Base-by-base conservation (phyloP, 192 early-diverging fungal species). In the Obelidium mucronatum region DNA sequence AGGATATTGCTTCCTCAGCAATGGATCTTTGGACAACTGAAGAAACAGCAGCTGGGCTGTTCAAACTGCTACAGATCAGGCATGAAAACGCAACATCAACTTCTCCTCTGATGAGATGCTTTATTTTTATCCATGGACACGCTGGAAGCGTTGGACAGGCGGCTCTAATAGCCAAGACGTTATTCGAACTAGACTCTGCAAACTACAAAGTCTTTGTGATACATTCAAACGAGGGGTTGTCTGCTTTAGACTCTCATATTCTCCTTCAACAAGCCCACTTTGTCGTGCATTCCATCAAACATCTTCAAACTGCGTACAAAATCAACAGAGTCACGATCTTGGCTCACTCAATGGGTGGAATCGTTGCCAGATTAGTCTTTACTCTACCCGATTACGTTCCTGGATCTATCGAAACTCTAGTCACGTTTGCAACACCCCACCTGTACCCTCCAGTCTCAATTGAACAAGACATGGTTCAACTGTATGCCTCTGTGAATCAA, bases 281-380 rank as follows among this genome's bases (percentile, higher is more conserved):
- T 31, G 62, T 40, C 1, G 79, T 80, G 35, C 66, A 73, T 15
- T 82, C 82, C 2, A 56, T 86, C 13, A 56, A 28, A 6, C 82
- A 82, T 58, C 84, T 87, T 40, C 72, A 79, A n/a, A 17, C 40
- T 13, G 36, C 69, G 33, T 84, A 84, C 54, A 13, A 26, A 73
- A 26, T 83, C 80, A 0, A 80, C 75, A 3, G 93, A 15, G 91
- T 96, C n/a, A 81, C 93, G n/a, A 82, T 97, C 31, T 82, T 96
- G 61, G 95, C 91, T 15, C 95, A 98, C 78, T 97, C 95, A 11
- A 97, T 98, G 96, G 97, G 97, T 39, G 96, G 96, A 13, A 90
- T 97, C n/a, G 96, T 97, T 24, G 95, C 96, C 0, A 85, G 96
- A 11, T 87, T 89, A 1, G 85, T 94, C 37, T 86, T 94, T 58